Conservation (phyloP, 2,329 filamentous ascomycete genomes). For the Juglanconis juglandina region DNA sequence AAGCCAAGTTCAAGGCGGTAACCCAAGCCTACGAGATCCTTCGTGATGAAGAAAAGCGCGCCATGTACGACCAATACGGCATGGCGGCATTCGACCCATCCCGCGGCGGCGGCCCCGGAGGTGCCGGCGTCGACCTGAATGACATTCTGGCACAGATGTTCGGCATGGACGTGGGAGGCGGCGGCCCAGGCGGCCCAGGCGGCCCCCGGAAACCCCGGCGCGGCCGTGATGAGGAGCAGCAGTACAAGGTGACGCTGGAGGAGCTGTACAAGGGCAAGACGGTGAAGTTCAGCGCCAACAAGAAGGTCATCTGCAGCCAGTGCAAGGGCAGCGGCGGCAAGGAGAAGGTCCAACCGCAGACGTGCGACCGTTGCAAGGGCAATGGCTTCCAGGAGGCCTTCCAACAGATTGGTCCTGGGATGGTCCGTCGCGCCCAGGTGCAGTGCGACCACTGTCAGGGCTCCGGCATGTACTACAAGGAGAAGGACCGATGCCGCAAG, state of each 20-base stretch:
- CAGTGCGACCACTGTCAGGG: slow-evolving; percentile 81
- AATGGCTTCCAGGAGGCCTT: slow-evolving; percentile 73
- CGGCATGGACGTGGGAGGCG: slow-evolving; percentile 64
- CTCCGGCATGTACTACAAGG: slow-evolving; percentile 81
- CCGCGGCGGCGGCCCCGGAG: slow-evolving; percentile 55
- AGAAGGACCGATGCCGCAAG: slow-evolving; percentile 98
- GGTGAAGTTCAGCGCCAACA: slow-evolving; percentile 92
- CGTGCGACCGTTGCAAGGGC: slow-evolving; percentile 82
- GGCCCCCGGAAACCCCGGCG: slow-evolving; percentile 62
- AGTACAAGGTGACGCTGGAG: slow-evolving; percentile 87
- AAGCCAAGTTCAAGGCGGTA: slow-evolving; percentile 87
- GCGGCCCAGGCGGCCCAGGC: slow-evolving; percentile 32
- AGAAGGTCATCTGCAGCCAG: slow-evolving; percentile 81
- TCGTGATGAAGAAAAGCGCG: slow-evolving; percentile 88
- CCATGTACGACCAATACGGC: slow-evolving; percentile 88
- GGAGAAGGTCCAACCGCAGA: slow-evolving; percentile 79
- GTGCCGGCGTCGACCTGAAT: slow-evolving; percentile 77
- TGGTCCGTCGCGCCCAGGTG: slow-evolving; percentile 77
- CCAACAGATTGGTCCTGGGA: slow-evolving; percentile 79
- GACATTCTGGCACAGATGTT: slow-evolving; percentile 96
- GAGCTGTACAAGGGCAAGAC: slow-evolving; percentile 99
- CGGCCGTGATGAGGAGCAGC: slow-evolving; percentile 81
- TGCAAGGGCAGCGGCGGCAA: slow-evolving; percentile 91
- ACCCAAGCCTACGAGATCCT: slow-evolving; percentile 98
- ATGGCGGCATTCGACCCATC: slow-evolving; percentile 92